A percentile compares a stretch with the other conserved stretches of the same genome.
Evolutionary conservation across 768 basidiomycete species (phyloP).

Genomic region (Pilatotrama ljubarskyi): DNA sequence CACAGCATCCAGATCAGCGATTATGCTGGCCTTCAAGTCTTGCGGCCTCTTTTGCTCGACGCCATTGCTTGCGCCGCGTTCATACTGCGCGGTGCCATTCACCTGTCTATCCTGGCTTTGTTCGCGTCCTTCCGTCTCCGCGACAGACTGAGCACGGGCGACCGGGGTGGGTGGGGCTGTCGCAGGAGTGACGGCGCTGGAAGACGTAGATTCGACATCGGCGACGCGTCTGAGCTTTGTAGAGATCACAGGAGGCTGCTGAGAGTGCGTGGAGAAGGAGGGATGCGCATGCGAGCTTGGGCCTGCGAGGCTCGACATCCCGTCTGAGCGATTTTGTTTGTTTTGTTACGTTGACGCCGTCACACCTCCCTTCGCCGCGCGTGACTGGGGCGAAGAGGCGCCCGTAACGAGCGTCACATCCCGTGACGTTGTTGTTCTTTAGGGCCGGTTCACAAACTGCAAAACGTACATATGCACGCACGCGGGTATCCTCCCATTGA

Average conservation of each 20-base stretch:
- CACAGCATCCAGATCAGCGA: conserved; percentile 23
- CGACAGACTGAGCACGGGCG: conserved; percentile 5
- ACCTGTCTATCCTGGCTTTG: conserved; percentile 6
- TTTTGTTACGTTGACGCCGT: conserved; percentile 32
- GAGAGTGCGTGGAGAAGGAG: conserved; percentile 21
- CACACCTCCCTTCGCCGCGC: conserved; percentile 23
- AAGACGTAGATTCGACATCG: conserved; percentile 12
- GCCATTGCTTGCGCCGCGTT: background rate
- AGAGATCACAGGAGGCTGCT: conserved; percentile 12
- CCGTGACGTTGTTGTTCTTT: conserved; percentile 5
- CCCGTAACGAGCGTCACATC: background rate
- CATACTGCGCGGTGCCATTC: conserved; percentile 1
- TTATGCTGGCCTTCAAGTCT: conserved; percentile 13
- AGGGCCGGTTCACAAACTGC: conserved; percentile 21
- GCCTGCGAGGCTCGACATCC: conserved; percentile 29
- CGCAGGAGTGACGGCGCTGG: conserved; percentile 17
- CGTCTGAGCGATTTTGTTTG: conserved; percentile 29
- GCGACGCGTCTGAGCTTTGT: conserved; percentile 10
- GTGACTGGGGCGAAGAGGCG: conserved; percentile 23
- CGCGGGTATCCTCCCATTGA: background rate
- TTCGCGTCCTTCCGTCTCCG: conserved; percentile 13
- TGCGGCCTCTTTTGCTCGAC: background rate
- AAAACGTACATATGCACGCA: background rate
- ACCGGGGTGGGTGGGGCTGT: conserved; percentile 16
- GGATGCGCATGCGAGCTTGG: conserved; percentile 22